These are phyloP conservation scores for Nakaseomyces nivariensis DNA, from an alignment of 1,139 yeast genomes.

Conservation along the genomic window DNA sequence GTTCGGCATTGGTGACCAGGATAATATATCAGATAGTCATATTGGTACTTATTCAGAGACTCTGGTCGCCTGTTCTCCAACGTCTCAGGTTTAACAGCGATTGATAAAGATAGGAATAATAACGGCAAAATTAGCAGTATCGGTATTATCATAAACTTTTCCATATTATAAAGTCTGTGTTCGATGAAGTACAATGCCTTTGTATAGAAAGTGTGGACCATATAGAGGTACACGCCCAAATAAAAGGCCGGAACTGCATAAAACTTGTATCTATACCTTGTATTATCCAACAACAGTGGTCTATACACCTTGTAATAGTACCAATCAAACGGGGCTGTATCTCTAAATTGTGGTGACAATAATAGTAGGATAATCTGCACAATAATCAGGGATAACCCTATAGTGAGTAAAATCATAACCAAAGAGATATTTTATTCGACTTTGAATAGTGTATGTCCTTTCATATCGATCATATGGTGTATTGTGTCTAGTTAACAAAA, in stretches of 20 bases:
- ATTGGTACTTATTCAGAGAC: conserved; percentile 29
- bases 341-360: conserved; percentile 21
- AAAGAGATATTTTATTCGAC: too few relatives aligned
- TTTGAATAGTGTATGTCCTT: too few relatives aligned
- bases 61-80: conserved; percentile 3
- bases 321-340: conserved; percentile 14
- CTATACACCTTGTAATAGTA: conserved; percentile 19
- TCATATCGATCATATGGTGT: too few relatives aligned
- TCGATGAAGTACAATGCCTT: conserved; percentile 12
- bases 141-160: conserved; percentile 17
- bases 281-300: conserved; percentile 21
- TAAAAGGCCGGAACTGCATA: conserved; percentile 24
- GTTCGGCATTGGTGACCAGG: conserved; percentile 36
- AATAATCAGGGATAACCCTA: conserved; percentile 1
- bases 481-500: too few relatives aligned
- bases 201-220: conserved; percentile 13
- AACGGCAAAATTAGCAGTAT: conserved; percentile 12
- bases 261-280: conserved; percentile 22
- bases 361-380: conserved; percentile 19
- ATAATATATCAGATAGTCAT: conserved; percentile 53
- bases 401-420: neutral
- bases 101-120: conserved; percentile 14
- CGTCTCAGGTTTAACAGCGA: conserved; percentile 16
- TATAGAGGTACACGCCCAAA: conserved; percentile 15
- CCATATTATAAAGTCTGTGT: conserved; percentile 11